Evolutionary conservation across 768 basidiomycete species (phyloP).

Genomic region (Leccinum aurantiacum): DNA sequence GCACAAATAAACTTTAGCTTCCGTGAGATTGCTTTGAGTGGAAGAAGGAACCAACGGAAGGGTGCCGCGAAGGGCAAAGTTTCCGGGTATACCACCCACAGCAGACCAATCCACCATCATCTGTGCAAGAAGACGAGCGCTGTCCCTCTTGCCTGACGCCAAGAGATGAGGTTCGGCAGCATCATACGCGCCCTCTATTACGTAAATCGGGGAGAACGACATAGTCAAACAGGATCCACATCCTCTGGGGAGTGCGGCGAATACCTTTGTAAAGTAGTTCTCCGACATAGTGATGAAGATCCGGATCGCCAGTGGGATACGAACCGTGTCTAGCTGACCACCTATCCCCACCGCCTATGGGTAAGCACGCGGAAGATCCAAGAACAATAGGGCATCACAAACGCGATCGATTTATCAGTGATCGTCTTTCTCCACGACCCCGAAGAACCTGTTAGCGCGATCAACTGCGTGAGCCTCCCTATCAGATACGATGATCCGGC

Average conservation of each 20-base stretch:
- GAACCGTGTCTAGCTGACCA: constrained; percentile 81
- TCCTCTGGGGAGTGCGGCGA: constrained; percentile 4
- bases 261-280: constrained; percentile 83
- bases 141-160: constrained; percentile 84
- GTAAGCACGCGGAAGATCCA: constrained; percentile 19
- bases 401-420: constrained; percentile 84
- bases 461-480: constrained; percentile 90
- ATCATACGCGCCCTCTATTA: constrained; percentile 70
- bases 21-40: not conserved
- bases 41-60: constrained; percentile 62
- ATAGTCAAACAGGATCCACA: constrained; percentile 2
- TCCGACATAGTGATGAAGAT: constrained; percentile 87
- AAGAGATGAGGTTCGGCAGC: constrained; percentile 81
- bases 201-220: not conserved
- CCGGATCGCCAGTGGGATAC: constrained; percentile 87
- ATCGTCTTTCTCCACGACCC: constrained; percentile 91
- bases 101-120: constrained; percentile 84
- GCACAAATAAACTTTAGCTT: constrained; percentile 8
- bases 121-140: constrained; percentile 81
- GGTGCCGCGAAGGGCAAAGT: constrained; percentile 81
- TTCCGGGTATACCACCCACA: constrained; percentile 51
- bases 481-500: not conserved
- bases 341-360: constrained; percentile 41
- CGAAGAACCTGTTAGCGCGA: constrained; percentile 76
- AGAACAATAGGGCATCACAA: constrained; percentile 31